Conservation (phyloP, 257 asterid genomes). For the Nicotiana sylvestris region DNA sequence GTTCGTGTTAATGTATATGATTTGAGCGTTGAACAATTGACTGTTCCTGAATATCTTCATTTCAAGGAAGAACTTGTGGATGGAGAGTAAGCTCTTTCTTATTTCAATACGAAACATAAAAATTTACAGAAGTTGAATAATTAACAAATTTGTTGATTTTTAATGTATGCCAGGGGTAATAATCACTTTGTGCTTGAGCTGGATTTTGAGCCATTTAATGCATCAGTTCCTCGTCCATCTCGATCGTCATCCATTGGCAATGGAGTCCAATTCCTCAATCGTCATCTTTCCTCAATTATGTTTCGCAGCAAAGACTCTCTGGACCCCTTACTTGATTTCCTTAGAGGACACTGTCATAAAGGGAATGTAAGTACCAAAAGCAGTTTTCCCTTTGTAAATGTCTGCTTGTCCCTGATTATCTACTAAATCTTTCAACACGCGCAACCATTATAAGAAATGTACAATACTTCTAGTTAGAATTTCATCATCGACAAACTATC, state of each 20-base stretch:
- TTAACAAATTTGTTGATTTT: constrained; percentile 4
- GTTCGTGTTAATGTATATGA: constrained; percentile 88
- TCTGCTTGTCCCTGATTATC: neutral
- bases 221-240: constrained; percentile 82
- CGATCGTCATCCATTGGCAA: constrained; percentile 90
- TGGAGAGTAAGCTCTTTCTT: constrained; percentile 61
- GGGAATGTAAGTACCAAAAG: constrained; percentile 62
- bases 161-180: constrained; percentile 36
- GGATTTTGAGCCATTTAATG: constrained; percentile 97
- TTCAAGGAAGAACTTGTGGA: constrained; percentile 89
- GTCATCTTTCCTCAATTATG: constrained; percentile 94
- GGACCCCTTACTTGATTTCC: constrained; percentile 91
- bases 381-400: neutral
- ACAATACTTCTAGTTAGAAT: neutral
- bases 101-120: neutral
- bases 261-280: constrained; percentile 96
- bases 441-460: neutral
- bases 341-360: constrained; percentile 69
- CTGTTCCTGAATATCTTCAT: constrained; percentile 70
- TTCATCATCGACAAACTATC: neutral
- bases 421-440: neutral
- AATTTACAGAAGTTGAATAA: neutral
- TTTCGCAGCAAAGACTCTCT: constrained; percentile 80
- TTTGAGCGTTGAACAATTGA: constrained; percentile 84
- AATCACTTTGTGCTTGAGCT: constrained; percentile 73